A percentile compares a stretch with the other conserved stretches of the same genome.
These are phyloP conservation scores for Nectriaceae sp. DNA, from an alignment of 2,329 filamentous ascomycete genomes.

Conservation along the genomic window DNA sequence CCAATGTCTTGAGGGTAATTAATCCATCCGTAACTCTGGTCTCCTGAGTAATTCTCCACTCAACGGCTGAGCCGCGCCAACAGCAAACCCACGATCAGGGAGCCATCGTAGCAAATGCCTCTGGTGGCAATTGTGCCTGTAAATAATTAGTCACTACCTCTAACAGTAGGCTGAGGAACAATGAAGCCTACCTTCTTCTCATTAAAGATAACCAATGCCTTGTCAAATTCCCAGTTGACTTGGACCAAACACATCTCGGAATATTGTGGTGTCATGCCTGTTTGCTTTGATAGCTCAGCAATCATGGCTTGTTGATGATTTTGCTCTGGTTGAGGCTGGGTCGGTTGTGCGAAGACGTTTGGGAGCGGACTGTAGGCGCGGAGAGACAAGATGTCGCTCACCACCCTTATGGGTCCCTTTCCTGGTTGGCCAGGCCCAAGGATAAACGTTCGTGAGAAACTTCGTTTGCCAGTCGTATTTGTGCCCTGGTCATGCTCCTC, in stretches of 20 bases:
- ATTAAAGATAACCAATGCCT: constrained; percentile 74
- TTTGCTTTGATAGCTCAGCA: constrained; percentile 73
- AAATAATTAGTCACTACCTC: constrained; percentile 12
- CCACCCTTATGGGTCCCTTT: constrained; percentile 67
- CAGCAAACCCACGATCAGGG: no score
- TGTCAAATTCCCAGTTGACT: constrained; percentile 77
- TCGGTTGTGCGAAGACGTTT: constrained; percentile 38
- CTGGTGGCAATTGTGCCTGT: constrained; percentile 48
- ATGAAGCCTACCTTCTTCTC: constrained; percentile 67
- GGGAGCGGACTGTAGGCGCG: constrained; percentile 63
- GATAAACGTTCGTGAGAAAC: constrained; percentile 80
- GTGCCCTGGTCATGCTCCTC: constrained; percentile 67
- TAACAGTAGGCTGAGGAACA: background rate
- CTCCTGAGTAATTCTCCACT: no score
- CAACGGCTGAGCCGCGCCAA: no score
- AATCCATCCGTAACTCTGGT: no score
- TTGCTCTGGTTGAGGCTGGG: constrained; percentile 28
- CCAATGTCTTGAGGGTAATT: no score
- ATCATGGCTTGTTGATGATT: constrained; percentile 69
- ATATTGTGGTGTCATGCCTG: constrained; percentile 78
- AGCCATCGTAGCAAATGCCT: constrained; percentile 43
- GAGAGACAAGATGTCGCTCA: constrained; percentile 77
- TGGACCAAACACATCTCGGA: constrained; percentile 79
- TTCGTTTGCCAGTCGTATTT: constrained; percentile 64
- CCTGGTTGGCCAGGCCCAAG: constrained; percentile 73